A percentile compares a stretch with the other conserved stretches of the same genome.
Conservation (phyloP, 192 early-diverging fungal genomes). For the Coemansia sp. region DNA sequence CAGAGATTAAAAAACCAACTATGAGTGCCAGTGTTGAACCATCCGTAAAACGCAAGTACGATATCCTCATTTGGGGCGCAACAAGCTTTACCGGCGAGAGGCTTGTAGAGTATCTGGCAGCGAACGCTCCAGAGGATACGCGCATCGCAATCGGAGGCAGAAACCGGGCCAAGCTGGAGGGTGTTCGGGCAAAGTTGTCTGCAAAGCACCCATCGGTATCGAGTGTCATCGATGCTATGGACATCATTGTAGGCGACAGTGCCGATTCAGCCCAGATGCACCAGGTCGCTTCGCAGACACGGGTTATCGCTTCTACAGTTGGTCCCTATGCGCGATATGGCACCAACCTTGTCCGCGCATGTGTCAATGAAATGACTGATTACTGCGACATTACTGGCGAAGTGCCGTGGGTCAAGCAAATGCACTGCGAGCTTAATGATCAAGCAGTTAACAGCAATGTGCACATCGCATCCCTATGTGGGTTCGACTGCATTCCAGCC, state of each 20-base stretch:
- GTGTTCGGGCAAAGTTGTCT: slow-evolving; percentile 53
- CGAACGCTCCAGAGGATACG: slow-evolving; percentile 50
- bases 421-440: slow-evolving; percentile 67
- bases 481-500: slow-evolving; percentile 90
- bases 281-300: slow-evolving; percentile 57
- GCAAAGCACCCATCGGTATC: slow-evolving; percentile 40
- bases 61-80: slow-evolving; percentile 69
- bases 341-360: slow-evolving; percentile 54
- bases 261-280: slow-evolving; percentile 59
- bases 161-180: slow-evolving; percentile 61
- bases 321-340: slow-evolving; percentile 79
- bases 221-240: slow-evolving; percentile 28
- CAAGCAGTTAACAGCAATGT: slow-evolving; percentile 62
- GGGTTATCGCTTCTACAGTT: slow-evolving; percentile 78
- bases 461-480: slow-evolving; percentile 78
- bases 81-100: slow-evolving; percentile 80
- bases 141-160: slow-evolving; percentile 82
- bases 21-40: no score
- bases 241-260: slow-evolving; percentile 70
- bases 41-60: slow-evolving; percentile 47
- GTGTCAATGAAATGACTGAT: slow-evolving; percentile 58
- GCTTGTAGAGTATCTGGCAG: slow-evolving; percentile 64
- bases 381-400: slow-evolving; percentile 94
- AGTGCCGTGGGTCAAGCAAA: slow-evolving; percentile 58
- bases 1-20: no score